Conservation (phyloP, 2,329 filamentous ascomycete genomes). For the Epichloe hybrida region DNA sequence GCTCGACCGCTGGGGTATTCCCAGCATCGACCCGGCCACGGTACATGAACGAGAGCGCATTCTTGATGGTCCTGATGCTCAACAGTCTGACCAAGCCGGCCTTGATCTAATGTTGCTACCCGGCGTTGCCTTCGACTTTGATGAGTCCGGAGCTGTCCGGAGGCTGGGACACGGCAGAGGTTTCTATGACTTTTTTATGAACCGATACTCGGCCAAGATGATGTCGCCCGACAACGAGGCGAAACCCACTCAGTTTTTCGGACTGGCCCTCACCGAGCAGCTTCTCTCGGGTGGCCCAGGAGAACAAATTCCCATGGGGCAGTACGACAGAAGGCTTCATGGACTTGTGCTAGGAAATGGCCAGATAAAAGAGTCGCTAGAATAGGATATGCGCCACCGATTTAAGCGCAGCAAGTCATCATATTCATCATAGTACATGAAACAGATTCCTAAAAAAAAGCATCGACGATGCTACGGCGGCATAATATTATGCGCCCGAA, state of each 20-base stretch:
- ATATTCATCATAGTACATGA: no score
- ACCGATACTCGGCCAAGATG: slow-evolving; percentile 47
- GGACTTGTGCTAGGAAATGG: slow-evolving; percentile 63
- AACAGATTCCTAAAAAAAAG: not conserved
- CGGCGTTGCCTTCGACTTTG: slow-evolving; percentile 76
- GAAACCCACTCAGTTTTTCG: slow-evolving; percentile 44
- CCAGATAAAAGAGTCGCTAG: slow-evolving; percentile 27
- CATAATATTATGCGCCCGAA: not conserved
- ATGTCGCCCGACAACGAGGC: slow-evolving; percentile 20
- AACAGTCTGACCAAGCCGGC: slow-evolving; percentile 29
- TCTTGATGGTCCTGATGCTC: slow-evolving; percentile 46
- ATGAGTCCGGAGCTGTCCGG: slow-evolving; percentile 42
- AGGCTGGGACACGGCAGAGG: slow-evolving; percentile 89
- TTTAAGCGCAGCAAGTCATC: no score
- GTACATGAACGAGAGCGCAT: slow-evolving; percentile 57
- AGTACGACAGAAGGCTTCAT: slow-evolving; percentile 69
- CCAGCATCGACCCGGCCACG: slow-evolving; percentile 58
- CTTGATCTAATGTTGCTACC: slow-evolving; percentile 86
- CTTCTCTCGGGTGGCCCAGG: slow-evolving; percentile 46
- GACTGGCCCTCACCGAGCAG: slow-evolving; percentile 77
- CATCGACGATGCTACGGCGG: not conserved
- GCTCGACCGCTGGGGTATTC: slow-evolving; percentile 85
- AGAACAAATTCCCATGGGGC: slow-evolving; percentile 57
- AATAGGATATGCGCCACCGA: not conserved
- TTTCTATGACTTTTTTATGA: slow-evolving; percentile 93